Base-by-base conservation (phyloP, 2,329 filamentous ascomycete genomes). In the Colletotrichum simmondsii region DNA sequence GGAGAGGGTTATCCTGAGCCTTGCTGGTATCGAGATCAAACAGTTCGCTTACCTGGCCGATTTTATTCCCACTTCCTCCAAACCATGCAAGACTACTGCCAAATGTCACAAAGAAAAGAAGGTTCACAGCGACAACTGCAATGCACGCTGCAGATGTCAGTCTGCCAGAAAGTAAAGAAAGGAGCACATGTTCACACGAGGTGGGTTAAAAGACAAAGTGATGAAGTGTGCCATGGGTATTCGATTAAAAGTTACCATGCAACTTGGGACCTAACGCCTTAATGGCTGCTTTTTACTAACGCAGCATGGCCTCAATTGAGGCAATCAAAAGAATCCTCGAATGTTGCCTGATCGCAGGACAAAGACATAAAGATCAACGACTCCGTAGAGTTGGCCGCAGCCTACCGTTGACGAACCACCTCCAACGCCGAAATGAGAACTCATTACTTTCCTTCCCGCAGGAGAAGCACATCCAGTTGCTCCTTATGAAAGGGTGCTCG, bases 171-270 rank as follows among this genome's bases (percentile, higher is more conserved):
- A 49, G 8, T 11, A 10, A 8, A 11, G 42, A 5, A 49, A n/a
- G 42, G 11, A 42, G 42, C 19, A n/a, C 42, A 49, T 10, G 19
- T 49, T 49, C 19, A 22, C 42, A 22, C 1, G 26, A 28, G 5
- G 26, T n/a, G 19, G 4, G 5, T 16, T 4, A 19, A 1, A 26
- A 52, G 4, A 8, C 19, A 54, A 30, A 56, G 42, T 65, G 12
- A 22, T 16, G 14, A 35, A 22, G 37, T 63, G 42, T 63, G 28
- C 30, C 46, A 63, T 49, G 61, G 69, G 65, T 72, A 68, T 64
- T 54, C 53, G 37, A 72, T 69, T 72, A 69, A 35, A 59, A 64
- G 30, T 64, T 69, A 64, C 53, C 59, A 72, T 69, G 65, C 69
- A 37, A 63, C 35, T 59, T 46, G 5, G 42, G 53, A 42, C 65